Evolutionary conservation across 2,329 filamentous ascomycete genomes (phyloP), one percentile per base, ranked within the genome.

Genomic region (Xylariaceae sp.): DNA sequence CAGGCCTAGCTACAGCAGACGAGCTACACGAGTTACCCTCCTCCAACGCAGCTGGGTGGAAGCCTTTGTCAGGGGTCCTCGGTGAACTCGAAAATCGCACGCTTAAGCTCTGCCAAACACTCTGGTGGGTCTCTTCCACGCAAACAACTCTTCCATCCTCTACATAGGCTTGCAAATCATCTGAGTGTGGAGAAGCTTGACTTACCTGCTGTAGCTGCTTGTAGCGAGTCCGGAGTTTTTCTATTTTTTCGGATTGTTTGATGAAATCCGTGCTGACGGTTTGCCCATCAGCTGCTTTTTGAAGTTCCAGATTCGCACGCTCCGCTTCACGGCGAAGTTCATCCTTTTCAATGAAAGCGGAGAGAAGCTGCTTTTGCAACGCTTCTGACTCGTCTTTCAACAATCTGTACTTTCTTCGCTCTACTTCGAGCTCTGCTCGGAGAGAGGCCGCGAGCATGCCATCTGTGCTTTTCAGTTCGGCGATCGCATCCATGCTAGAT

Each of bases 161-260:
- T 35, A 61, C 61, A 45, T 57, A 42, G 58, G 48, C 51, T 35
- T 11, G 51, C 39, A 18, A 58, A 11, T 51, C 42, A 13, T 54
- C 53, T 56, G 61, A 50, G 54, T 49, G 58, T 58, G 64, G 55
- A 62, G 61, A 63, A 61, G 44, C 34, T 44, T 51, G 47, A 76
- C 82, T 81, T 73, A 86, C 84, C 80, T 85, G 80, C 64, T 82
- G 82, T 68, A 83, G 75, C 71, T 83, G 77, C 71, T 79, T 79
- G 64, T 84, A 77, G 52, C 79, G 78, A 53, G 76, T 73, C 51
- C 81, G 79, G 51, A 85, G 75, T 74, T 85, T 84, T 67, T 84
- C 81, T 61, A 82, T 78, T 74, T 83, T 82, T 66, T 83, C 82
- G 61, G 64, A 77, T 73, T 64, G 73, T 59, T 70, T 71, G 54